Base-by-base conservation (phyloP, 2,329 filamentous ascomycete genomes). In the Hymenoscyphus linearis region DNA sequence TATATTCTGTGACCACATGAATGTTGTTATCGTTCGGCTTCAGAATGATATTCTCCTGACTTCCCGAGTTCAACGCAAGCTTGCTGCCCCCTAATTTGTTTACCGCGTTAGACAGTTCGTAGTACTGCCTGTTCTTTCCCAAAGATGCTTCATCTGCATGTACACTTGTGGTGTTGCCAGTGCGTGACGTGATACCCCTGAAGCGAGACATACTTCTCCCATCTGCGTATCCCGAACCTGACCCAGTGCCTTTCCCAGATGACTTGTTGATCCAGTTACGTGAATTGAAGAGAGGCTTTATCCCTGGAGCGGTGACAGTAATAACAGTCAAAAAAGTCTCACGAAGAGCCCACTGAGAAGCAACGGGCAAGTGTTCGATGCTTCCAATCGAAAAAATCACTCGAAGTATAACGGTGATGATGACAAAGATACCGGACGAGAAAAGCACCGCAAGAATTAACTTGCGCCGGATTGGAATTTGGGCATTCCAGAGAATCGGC, bases 361-460 rank as follows among this genome's bases (percentile, higher is more conserved):
- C 44, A 27, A 27, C 26, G 5, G 44, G 44, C 4, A 59, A 22
- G 18, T 52, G 22, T 4, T 25, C n/a, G 3, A 52, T 53, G 2
- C 14, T 26, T n/a, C 44, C 57, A 4, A 59, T 40, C n/a, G 57
- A 52, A 31, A 52, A 52, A 13, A 52, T 4, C 6, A 52, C 25
- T 34, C 57, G 57, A 7, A 59, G 44, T 12, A 59, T 10, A 18
- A 52, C 57, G 3, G 57, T 52, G n/a, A 52, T 31, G 10, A 59
- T 59, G 40, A 59, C 57, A 44, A 59, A 59, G 25, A 52, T 52
- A 31, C 57, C 57, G 18, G 57, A 59, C 10, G 57, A 52, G 47
- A 59, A 52, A 3, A 59, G 31, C 22, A 52, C 44, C n/a, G 10
- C 18, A 37, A 59, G 44, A 13, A 59, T 22, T 7, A 59, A 16